Conservation (phyloP, 768 basidiomycete species). For the Xanthoconium purpureum region DNA sequence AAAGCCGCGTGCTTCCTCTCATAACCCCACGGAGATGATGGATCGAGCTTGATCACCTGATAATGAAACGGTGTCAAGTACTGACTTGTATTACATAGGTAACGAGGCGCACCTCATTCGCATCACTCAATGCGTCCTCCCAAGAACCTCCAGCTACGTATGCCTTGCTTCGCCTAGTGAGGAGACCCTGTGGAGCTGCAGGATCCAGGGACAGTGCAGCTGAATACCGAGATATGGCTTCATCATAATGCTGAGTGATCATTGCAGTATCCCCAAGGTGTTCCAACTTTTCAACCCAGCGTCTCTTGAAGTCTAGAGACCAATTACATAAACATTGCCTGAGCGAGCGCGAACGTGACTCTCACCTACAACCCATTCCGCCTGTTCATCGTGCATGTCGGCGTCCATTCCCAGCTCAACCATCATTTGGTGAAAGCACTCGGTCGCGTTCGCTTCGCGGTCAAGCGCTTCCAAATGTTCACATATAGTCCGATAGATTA, state of each 20-base stretch:
- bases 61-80: no score
- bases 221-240: not conserved
- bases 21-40: no score
- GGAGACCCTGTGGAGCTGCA: not conserved
- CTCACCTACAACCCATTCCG: slow-evolving; percentile 2
- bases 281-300: not conserved
- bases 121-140: not conserved
- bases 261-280: not conserved
- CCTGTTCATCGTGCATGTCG: not conserved
- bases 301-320: not conserved
- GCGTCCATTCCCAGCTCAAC: not conserved
- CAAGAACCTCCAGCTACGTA: not conserved
- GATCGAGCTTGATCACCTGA: not conserved
- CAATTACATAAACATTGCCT: not conserved
- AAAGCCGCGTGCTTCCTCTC: no score
- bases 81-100: not conserved
- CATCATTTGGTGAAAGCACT: no score
- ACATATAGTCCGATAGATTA: not conserved
- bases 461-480: not conserved
- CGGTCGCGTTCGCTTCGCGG: no score
- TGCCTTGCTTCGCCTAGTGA: not conserved
- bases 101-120: not conserved
- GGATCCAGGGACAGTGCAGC: not conserved
- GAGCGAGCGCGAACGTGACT: no score
- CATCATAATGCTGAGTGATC: not conserved